Conservation (phyloP, 2,329 filamentous ascomycete genomes). For the Diaporthe caulivora region DNA sequence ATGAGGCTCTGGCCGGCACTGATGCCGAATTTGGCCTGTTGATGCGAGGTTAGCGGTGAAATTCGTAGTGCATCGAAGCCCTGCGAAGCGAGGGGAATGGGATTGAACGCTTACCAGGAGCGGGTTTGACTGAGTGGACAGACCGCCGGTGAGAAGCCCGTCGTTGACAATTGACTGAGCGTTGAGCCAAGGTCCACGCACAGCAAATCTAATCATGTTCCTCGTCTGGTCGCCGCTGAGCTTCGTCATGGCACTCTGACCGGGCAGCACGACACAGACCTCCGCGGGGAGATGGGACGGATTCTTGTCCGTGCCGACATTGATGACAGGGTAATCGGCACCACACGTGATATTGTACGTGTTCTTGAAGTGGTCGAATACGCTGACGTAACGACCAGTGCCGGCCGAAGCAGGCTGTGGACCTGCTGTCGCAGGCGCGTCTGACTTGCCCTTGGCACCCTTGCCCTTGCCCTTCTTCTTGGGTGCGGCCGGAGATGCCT, state of each 20-base stretch:
- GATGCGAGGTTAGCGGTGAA: slow-evolving; percentile 52
- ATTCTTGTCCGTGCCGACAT: slow-evolving; percentile 65
- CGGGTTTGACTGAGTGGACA: slow-evolving; percentile 53
- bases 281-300: slow-evolving; percentile 71
- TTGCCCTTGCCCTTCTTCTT: slow-evolving; percentile 37
- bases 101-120: slow-evolving; percentile 49
- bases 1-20: slow-evolving; percentile 63
- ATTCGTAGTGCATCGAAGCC: slow-evolving; percentile 42
- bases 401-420: slow-evolving; percentile 29
- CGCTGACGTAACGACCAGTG: slow-evolving; percentile 57
- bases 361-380: slow-evolving; percentile 63
- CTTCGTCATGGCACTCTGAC: slow-evolving; percentile 62
- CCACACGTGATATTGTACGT: slow-evolving; percentile 50
- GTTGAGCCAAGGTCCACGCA: slow-evolving; percentile 67
- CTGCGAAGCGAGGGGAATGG: not conserved
- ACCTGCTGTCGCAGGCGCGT: not conserved
- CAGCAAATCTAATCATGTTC: slow-evolving; percentile 72
- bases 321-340: slow-evolving; percentile 64
- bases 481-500: slow-evolving; percentile 2
- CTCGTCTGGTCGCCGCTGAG: slow-evolving; percentile 66
- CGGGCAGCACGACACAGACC: slow-evolving; percentile 66
- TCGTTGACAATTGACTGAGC: slow-evolving; percentile 65
- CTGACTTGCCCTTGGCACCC: slow-evolving; percentile 21
- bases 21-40: slow-evolving; percentile 56
- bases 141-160: slow-evolving; percentile 62